Conservation (phyloP, 2,329 filamentous ascomycete genomes). For the Ramularia collo-cygni region DNA sequence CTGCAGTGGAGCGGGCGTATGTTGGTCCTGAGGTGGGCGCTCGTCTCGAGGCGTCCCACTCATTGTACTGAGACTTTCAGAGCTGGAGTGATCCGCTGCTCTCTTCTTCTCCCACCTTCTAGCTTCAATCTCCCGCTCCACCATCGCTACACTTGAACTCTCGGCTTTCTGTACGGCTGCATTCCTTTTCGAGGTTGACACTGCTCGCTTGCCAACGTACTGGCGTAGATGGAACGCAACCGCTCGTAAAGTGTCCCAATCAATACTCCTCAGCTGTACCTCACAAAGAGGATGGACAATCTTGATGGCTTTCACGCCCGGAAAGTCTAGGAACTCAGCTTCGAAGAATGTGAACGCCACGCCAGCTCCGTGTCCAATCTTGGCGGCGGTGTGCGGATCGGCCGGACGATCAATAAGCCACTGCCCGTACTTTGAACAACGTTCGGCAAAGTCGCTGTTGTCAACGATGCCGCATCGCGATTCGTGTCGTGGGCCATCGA, state of each 20-base stretch:
- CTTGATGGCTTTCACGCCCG: constrained; percentile 5
- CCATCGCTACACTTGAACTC: too few species aligned
- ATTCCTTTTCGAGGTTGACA: too few species aligned
- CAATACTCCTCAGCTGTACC: constrained; percentile 1
- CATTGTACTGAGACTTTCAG: too few species aligned
- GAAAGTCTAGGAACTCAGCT: constrained; percentile 1
- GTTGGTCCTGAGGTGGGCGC: too few species aligned
- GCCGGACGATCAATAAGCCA: background rate
- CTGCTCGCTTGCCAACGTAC: too few species aligned
- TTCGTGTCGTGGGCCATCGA: constrained; percentile 6
- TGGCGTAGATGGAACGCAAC: too few species aligned
- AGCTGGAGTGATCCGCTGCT: too few species aligned
- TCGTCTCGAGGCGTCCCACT: too few species aligned
- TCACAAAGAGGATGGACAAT: constrained; percentile 8
- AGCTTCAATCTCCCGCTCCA: too few species aligned
- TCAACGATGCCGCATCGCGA: constrained; percentile 8
- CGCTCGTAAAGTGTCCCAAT: constrained; percentile 5
- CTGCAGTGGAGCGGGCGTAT: too few species aligned
- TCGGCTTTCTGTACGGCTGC: too few species aligned
- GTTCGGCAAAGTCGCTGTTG: constrained; percentile 4
- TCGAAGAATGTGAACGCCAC: constrained; percentile 3
- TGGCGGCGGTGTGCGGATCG: background rate
- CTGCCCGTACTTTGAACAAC: background rate
- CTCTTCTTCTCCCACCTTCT: too few species aligned
- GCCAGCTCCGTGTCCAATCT: constrained; percentile 4